phyloP scores from a whole-genome alignment of 2,329 filamentous ascomycete species.

The Rutstroemia sp. region DNA sequence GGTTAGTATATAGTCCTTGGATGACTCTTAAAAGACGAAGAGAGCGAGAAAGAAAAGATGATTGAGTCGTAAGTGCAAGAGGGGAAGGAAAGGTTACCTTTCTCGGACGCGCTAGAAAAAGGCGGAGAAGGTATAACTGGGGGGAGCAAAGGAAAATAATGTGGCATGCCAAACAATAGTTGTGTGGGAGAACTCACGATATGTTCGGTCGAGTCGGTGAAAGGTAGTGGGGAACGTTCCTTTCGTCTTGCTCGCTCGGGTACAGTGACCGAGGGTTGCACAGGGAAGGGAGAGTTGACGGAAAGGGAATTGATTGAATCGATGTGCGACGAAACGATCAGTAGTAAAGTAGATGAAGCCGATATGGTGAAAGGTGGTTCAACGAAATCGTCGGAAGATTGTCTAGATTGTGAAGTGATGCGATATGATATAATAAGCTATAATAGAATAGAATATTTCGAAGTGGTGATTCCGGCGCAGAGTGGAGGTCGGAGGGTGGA shows the following conservation, averaged over 20 bases:
- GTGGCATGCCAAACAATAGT: slow-evolving; percentile 13
- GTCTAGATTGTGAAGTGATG: not conserved
- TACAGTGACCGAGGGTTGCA: slow-evolving; percentile 15
- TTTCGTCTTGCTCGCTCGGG: slow-evolving; percentile 17
- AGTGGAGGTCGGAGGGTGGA: too few species aligned
- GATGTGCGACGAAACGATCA: not conserved
- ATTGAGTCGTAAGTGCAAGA: slow-evolving; percentile 9
- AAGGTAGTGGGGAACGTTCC: slow-evolving; percentile 10
- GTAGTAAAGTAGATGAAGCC: not conserved
- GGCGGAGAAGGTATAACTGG: slow-evolving; percentile 8
- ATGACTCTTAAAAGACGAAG: not conserved
- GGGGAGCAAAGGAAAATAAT: not conserved
- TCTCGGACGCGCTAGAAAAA: slow-evolving; percentile 14
- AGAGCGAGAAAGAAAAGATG: not conserved
- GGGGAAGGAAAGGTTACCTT: slow-evolving; percentile 11
- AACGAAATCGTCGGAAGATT: not conserved
- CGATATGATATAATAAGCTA: too few species aligned
- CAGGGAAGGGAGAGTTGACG: not conserved
- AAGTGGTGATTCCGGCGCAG: too few species aligned
- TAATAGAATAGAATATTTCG: too few species aligned
- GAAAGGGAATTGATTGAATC: not conserved
- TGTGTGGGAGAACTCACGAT: slow-evolving; percentile 17
- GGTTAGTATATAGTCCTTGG: not conserved
- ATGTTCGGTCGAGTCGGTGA: slow-evolving; percentile 23
- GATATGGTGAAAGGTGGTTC: too few species aligned